Evolutionary conservation across 2,329 filamentous ascomycete species (phyloP), one percentile per base, ranked within the genome.

Genomic region (Nectriaceae sp.): DNA sequence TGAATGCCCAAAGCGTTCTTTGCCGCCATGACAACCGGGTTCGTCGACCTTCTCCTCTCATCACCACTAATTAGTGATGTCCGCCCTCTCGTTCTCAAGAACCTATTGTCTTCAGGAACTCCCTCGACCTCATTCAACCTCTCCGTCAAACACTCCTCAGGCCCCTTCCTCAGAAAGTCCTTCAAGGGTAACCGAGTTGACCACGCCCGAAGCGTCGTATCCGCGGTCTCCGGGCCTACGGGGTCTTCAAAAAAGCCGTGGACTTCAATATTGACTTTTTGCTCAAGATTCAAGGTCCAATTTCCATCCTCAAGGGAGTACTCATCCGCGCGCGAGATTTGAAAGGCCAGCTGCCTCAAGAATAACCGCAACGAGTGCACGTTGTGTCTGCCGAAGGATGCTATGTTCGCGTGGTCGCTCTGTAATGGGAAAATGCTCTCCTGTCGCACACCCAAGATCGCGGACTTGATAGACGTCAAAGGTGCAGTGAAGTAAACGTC

Each of bases 161-260:
- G 80, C 0, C 83, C 83, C 20, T 78, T 78, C 3, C 67, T 63
- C 2, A 85, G 58, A 40, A 84, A 86, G 2, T 83, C 75, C 46
- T 72, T 59, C 21, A 83, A 66, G n/a, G 76, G 67, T 47, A 80
- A 52, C 53, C 76, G 71, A 18, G 75, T 75, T 37, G 79, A 71
- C 70, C 82, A 80, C 0, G 80, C 67, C 3, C 79, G 69, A 4
- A 80, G 70, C 0, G 70, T 72, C 1, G 67, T 67, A 2, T 65
- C 64, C 13, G 59, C 54, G 5, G 29, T 46, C 3, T 58, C 40
- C 4, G 54, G 53, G 0, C 64, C 64, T 5, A 75, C 69, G 0
- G 70, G 65, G 40, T 84, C 80, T 40, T 83, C 79, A 47, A 84
- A 85, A 58, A 85, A 86, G 0, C 82, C 82, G 40, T 73, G 70